These are phyloP conservation scores for Hyaloperonospora arabidopsidis DNA, from an alignment of 352 stramenopile species.

Conservation along the genomic window DNA sequence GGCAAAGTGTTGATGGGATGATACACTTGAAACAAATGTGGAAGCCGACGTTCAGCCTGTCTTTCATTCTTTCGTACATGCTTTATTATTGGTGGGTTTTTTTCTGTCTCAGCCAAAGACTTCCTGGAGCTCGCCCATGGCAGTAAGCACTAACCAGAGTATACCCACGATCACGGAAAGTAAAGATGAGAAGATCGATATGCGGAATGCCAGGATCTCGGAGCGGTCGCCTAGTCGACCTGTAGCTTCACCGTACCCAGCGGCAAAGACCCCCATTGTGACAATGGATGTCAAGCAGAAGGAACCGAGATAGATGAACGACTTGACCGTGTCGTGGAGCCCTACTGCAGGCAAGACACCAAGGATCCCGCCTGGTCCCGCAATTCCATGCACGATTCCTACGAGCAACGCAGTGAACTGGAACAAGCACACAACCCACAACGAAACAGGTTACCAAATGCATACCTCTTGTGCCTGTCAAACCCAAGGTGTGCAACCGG, in stretches of 20 bases:
- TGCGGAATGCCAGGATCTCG: conserved; percentile 65
- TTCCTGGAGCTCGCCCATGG: conserved; percentile 67
- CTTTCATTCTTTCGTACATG: neutral
- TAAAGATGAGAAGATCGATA: conserved; percentile 78
- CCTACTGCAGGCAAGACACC: conserved; percentile 87
- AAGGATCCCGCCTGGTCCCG: conserved; percentile 69
- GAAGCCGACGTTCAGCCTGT: too few species aligned
- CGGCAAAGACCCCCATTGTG: conserved; percentile 87
- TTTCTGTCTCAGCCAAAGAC: conserved; percentile 51
- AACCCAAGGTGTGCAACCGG: too few species aligned
- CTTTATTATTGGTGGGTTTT: neutral
- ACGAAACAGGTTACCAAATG: conserved; percentile 2
- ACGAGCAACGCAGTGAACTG: conserved; percentile 75
- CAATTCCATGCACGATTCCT: conserved; percentile 88
- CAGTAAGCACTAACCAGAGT: conserved; percentile 72
- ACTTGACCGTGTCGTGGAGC: conserved; percentile 75
- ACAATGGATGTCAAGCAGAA: conserved; percentile 86
- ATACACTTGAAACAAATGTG: too few species aligned
- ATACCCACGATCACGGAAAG: conserved; percentile 78
- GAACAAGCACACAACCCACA: conserved; percentile 3
- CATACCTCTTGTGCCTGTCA: neutral
- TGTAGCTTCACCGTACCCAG: conserved; percentile 73
- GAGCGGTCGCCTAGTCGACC: conserved; percentile 59
- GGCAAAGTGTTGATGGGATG: too few species aligned
- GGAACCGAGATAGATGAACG: conserved; percentile 78